phyloP scores from a whole-genome alignment of 768 basidiomycete species.

The Albatrellus ellisii region DNA sequence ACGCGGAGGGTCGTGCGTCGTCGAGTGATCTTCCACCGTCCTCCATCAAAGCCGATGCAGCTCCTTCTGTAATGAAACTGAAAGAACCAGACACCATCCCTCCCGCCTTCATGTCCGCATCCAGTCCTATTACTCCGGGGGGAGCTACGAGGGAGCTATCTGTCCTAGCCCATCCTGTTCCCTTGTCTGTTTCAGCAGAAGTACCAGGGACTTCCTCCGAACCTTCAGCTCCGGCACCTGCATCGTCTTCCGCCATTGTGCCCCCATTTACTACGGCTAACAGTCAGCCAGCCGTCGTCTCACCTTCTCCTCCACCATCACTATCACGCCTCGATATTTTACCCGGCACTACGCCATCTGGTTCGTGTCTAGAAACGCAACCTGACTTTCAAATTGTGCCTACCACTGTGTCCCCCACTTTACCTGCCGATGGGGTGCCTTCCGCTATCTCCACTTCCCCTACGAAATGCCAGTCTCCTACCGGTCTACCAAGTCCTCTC shows the following conservation, averaged over 20 bases:
- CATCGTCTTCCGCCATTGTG: neutral
- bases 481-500: too few relatives aligned
- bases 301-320: too few relatives aligned
- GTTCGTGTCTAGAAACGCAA: too few relatives aligned
- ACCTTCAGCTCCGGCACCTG: neutral
- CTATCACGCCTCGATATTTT: too few relatives aligned
- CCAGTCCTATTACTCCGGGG: neutral
- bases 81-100: neutral
- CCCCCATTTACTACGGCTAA: neutral
- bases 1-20: neutral
- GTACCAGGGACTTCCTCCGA: neutral
- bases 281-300: too few relatives aligned
- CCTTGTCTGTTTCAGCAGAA: neutral
- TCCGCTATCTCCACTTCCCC: too few relatives aligned
- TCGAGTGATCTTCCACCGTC: neutral
- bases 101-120: neutral
- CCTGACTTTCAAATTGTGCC: too few relatives aligned
- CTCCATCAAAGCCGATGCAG: neutral
- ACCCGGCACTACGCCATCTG: too few relatives aligned
- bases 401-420: too few relatives aligned
- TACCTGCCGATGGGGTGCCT: too few relatives aligned
- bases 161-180: neutral
- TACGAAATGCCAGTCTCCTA: too few relatives aligned
- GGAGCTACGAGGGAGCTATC: neutral
- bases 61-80: neutral